Evolutionary conservation across 164 flowering plant species (phyloP), one percentile per base, ranked within the genome.

Genomic region (Vitis riparia): DNA sequence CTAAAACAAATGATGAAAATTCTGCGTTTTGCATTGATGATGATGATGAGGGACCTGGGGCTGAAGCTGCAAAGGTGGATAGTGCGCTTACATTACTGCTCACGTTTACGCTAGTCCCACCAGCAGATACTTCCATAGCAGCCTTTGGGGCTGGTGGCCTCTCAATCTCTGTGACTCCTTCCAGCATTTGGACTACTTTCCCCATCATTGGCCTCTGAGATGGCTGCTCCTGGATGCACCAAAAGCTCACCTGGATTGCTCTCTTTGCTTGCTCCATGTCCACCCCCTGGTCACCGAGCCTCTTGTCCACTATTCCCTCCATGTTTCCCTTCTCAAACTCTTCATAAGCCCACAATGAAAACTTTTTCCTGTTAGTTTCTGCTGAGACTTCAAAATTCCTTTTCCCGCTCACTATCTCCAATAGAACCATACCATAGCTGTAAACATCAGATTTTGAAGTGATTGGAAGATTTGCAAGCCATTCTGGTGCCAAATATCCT

Each of bases 401-500:
- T 62, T 81, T 78, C 37, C 98, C 97, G 59, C 93, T 85, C 65
- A 89, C 88, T 37, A 86, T 84, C 84, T 92, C 96, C 78, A 92
- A 68, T 72, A 92, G 76, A 49, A 90, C 96, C 94, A 92, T 88
- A 8, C 98, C 97, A 64, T 78, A 91, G 63, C 96, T 85, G 66
- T 87, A 92, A 11, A 91, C 83, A 77, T 92, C 98, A 1, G 97
- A 89, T 67, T 91, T 92, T 2, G 94, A 83, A 23, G 96, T 92
- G 61, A 89, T 82, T 11, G 93, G 96, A 58, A 87, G 94, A 76
- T 91, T 91, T 23, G 92, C 91, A 5, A 91, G 85, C 96, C 96
- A 92, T 62, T 92, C 96, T 3, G 98, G 98, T 8, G 94, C 93
- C 75, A 91, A 73, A 75, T 91, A 92, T 8, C 98, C 98, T 70